Percentiles rank a stretch among this genome's conserved stretches.
These are phyloP conservation scores for Pichia inconspicua DNA, from an alignment of 1,139 yeast genomes.

Conservation along the genomic window DNA sequence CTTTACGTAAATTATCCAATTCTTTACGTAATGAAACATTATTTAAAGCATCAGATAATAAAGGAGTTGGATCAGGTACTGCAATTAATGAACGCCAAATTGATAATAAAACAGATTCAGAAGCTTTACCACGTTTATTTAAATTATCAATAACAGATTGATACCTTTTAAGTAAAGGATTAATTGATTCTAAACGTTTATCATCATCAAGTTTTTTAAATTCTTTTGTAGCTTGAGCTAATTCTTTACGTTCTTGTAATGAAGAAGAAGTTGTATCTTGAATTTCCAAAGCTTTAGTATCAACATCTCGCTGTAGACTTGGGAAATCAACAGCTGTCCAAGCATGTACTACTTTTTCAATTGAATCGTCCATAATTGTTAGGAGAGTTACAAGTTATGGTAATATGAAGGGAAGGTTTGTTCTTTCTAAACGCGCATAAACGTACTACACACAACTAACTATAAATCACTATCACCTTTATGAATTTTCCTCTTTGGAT, in stretches of 20 bases:
- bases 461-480: conserved; percentile 35
- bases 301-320: conserved; percentile 60
- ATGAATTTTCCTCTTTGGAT: conserved; percentile 67
- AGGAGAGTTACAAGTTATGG: too few species aligned
- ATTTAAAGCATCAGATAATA: conserved; percentile 64
- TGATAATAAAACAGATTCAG: conserved; percentile 67
- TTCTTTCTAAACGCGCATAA: too few species aligned
- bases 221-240: conserved; percentile 76
- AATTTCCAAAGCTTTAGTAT: conserved; percentile 65
- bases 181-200: conserved; percentile 59
- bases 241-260: conserved; percentile 58
- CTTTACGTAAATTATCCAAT: conserved; percentile 42
- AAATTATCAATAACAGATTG: conserved; percentile 82
- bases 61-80: conserved; percentile 88
- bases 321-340: conserved; percentile 77
- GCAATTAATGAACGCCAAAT: conserved; percentile 73
- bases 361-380: neutral
- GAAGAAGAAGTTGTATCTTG: conserved; percentile 65
- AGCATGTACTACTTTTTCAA: conserved; percentile 58
- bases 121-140: conserved; percentile 67
- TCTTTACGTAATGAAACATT: conserved; percentile 46
- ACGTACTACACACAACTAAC: too few species aligned
- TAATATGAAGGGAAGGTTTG: too few species aligned
- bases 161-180: conserved; percentile 65
- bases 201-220: conserved; percentile 65